These are phyloP conservation scores for Falciphora oryzae DNA, from an alignment of 2,329 filamentous ascomycete genomes.

Conservation along the genomic window DNA sequence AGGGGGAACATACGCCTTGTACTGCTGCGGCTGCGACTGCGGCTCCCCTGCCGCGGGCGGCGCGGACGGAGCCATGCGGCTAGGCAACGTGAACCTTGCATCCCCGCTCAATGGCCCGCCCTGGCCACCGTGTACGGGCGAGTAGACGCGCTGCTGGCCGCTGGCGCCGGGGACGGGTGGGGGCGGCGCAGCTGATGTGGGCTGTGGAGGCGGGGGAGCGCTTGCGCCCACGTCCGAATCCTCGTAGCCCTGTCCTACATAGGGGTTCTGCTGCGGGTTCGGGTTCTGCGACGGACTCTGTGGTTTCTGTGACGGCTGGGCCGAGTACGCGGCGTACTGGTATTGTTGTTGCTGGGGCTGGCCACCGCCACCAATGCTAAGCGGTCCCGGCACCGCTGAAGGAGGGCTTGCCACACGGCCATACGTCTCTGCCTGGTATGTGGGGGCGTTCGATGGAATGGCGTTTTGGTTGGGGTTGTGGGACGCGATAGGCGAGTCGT, in stretches of 20 bases:
- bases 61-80: conserved; percentile 12
- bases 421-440: conserved; percentile 41
- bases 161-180: conserved; percentile 31
- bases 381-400: conserved; percentile 23
- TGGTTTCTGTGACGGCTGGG: conserved; percentile 2
- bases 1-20: conserved; percentile 54
- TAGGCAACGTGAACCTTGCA: conserved; percentile 40
- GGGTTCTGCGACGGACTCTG: conserved; percentile 19
- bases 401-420: conserved; percentile 23
- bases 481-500: conserved; percentile 64
- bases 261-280: conserved; percentile 26
- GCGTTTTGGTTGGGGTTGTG: conserved; percentile 44
- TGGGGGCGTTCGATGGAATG: conserved; percentile 24
- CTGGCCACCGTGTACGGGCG: conserved; percentile 36
- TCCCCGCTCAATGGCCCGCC: conserved; percentile 35
- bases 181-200: conserved; percentile 34
- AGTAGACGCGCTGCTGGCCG: conserved; percentile 28
- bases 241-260: conserved; percentile 25
- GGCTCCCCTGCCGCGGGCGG: conserved; percentile 14
- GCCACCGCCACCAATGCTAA: conserved; percentile 20
- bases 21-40: conserved; percentile 37
- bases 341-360: conserved; percentile 33
- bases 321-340: conserved; percentile 30
- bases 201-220: conserved; percentile 24
- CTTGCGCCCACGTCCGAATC: conserved; percentile 17